Base-by-base conservation (phyloP, 2,329 filamentous ascomycete genomes). In the Botrytis deweyae region DNA sequence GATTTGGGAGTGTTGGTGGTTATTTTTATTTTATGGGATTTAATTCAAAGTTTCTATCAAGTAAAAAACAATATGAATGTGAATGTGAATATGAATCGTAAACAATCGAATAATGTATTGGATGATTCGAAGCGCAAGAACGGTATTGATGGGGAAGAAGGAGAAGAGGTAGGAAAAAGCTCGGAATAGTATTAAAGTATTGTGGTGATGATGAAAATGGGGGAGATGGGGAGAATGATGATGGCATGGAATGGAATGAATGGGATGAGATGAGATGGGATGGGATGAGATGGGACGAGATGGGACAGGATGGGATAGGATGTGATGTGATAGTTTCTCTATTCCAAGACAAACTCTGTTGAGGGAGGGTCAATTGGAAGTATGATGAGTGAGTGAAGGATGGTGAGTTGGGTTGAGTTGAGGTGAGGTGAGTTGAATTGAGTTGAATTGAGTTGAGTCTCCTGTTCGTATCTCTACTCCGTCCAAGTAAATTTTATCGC, bases 61-160 rank as follows among this genome's bases (percentile, higher is more conserved):
- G 66, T 42, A 58, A 68, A 68, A 58, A 68, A 68, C 49, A 25
- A 68, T 40, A 25, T 68, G 66, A 66, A 65, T 65, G 3, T 55
- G 52, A 29, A 52, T 52, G 18, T 29, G 52, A 29, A 52, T 52
- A n/a, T n/a, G 49, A 58, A 68, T 29, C 16, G 46, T 25, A 68
- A 58, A 68, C 16, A 42, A 25, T 58, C 20, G 12, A 68, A 58
- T 22, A 16, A 42, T 29, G 14, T 58, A 29, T 22, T 58, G 52
- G n/a, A 33, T 40, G 46, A 42, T 20, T 40, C 36, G 65, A 29
- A 8, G 36, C 29, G 46, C 65, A 40, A 29, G 29, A 55, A 40
- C n/a, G 65, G 25, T 9, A n/a, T 67, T 40, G 29, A 40, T 67
- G 8, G 25, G 4, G 25, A 55, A 25, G 18, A 36, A 65, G 25